These are phyloP conservation scores for Aureoboletus auriporus DNA, from an alignment of 768 basidiomycete genomes.

Conservation along the genomic window DNA sequence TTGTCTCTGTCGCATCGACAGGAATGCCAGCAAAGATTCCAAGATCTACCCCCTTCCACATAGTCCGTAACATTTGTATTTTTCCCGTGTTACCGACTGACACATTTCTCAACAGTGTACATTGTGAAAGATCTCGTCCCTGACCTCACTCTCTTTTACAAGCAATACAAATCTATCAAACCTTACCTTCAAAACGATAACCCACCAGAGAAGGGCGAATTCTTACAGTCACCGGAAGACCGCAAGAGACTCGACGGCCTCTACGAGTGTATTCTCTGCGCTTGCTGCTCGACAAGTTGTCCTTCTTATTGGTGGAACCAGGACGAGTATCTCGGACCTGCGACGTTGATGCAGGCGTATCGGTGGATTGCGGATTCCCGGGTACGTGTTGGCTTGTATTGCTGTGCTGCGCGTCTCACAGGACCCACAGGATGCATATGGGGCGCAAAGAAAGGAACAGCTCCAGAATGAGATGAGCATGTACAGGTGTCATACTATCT, in stretches of 20 bases:
- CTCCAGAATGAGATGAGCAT: constrained; percentile 95
- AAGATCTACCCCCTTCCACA: constrained; percentile 98
- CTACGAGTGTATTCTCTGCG: constrained; percentile 97
- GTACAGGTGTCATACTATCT: constrained; percentile 98
- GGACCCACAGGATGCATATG: constrained; percentile 61
- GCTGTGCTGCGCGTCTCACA: background rate
- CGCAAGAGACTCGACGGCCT: constrained; percentile 94
- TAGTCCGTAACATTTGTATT: constrained; percentile 52
- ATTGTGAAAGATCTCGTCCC: constrained; percentile 98
- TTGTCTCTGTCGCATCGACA: constrained; percentile 93
- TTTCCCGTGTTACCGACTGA: background rate
- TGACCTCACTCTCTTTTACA: constrained; percentile 89
- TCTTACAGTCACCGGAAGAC: constrained; percentile 87
- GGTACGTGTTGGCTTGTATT: constrained; percentile 39
- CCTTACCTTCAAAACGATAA: constrained; percentile 94
- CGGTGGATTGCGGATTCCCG: constrained; percentile 98
- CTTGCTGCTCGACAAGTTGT: constrained; percentile 97
- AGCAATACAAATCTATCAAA: constrained; percentile 99
- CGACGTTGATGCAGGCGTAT: constrained; percentile 95
- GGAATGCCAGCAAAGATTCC: constrained; percentile 60
- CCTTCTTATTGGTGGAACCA: constrained; percentile 99
- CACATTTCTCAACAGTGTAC: constrained; percentile 64
- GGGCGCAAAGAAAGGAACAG: constrained; percentile 79
- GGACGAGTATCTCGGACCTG: constrained; percentile 96
- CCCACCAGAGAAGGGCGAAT: constrained; percentile 80